Evolutionary conservation across 2,329 filamentous ascomycete species (phyloP), one percentile per base, ranked within the genome.

Genomic region (Pseudogymnoascus verrucosus): DNA sequence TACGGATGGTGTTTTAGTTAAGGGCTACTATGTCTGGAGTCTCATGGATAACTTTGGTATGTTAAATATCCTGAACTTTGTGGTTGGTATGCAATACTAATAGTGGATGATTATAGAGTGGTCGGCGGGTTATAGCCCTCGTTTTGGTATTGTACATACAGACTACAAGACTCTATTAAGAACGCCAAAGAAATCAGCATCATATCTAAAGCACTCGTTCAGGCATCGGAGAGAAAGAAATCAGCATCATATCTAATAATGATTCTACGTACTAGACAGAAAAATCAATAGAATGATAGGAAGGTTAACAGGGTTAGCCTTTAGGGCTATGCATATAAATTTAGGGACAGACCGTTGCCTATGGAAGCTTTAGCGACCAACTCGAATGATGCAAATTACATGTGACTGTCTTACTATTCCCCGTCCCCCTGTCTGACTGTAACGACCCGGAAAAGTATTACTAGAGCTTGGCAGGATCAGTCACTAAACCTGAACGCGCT

Each of bases 21-120:
- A 64, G 23, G 72, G 71, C 4, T 74, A 74, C 64, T 74, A 72
- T 69, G 72, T 69, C 7, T 74, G 72, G 72, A 71, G 69, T 7
- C 64, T 74, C 64, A 67, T 74, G 69, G 69, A 74, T 59, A 74
- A 73, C 61, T 63, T 75, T 39, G 74, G 73, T 74, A 68, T 63
- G 71, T 67, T 59, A 16, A 16, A 59, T 36, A 14, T 21, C 51
- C 51, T 11, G 11, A 11, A 4, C 51, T 59, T 28, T 59, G 7
- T 59, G 51, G 10, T 36, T 59, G 7, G 19, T 1, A 1, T 31
- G 63, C 54, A 63, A 54, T 62, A 63, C 54, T 65, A 51, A 10
- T 47, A 34, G 14, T 26, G 21, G 44, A 6, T 23, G 14, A 21
- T 57, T 26, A 10, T 37, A 71, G 69, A 71, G 66, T 71, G 70